These are phyloP conservation scores for Collybiopsis confluens DNA, from an alignment of 768 basidiomycete genomes.

Conservation along the genomic window DNA sequence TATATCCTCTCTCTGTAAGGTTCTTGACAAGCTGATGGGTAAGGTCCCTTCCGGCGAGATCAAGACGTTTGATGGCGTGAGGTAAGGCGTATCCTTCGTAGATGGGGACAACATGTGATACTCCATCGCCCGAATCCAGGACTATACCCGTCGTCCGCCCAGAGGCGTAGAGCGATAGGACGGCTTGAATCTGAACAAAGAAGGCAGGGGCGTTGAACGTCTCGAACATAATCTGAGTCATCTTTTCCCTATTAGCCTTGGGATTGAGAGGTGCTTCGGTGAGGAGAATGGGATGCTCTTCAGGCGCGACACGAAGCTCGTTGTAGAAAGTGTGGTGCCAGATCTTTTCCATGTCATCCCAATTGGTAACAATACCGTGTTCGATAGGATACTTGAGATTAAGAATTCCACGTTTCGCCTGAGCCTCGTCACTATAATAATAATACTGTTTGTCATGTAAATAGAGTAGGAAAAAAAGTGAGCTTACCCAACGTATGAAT, in stretches of 20 bases:
- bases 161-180: conserved; percentile 78
- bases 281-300: conserved; percentile 47
- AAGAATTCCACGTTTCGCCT: conserved; percentile 93
- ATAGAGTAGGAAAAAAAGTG: too few relatives aligned
- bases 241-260: conserved; percentile 64
- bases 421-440: conserved; percentile 74
- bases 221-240: too few relatives aligned
- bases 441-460: conserved; percentile 13
- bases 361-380: conserved; percentile 95
- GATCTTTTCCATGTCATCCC: conserved; percentile 99
- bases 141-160: conserved; percentile 95
- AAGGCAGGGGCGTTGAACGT: conserved; percentile 72
- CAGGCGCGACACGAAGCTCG: conserved; percentile 72
- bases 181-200: conserved; percentile 73
- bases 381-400: conserved; percentile 92
- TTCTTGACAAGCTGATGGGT: conserved; percentile 70
- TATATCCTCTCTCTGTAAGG: conserved; percentile 64
- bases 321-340: too few relatives aligned
- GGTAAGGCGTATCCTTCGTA: conserved; percentile 93
- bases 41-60: conserved; percentile 89
- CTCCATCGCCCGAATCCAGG: conserved; percentile 94
- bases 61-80: conserved; percentile 89
- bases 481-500: conserved; percentile 89
- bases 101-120: conserved; percentile 93
- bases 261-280: conserved; percentile 69